These are phyloP conservation scores for Astrothelium subdiscretum DNA, from an alignment of 495 filamentous ascomycete genomes.

Conservation along the genomic window DNA sequence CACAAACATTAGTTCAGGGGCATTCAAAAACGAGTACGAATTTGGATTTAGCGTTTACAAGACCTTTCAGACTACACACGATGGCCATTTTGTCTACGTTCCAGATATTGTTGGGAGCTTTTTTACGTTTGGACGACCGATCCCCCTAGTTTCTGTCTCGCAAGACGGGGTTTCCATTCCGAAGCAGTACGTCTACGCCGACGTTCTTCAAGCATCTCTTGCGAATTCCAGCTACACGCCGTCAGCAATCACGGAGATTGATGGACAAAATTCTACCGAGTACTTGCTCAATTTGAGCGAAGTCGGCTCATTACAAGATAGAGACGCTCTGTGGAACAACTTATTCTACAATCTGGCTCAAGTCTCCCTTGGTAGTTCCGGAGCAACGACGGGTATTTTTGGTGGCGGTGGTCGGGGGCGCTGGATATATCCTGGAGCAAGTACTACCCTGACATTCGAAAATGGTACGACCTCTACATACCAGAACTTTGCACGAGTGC, in stretches of 20 bases:
- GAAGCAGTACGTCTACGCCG: slow-evolving; percentile 21
- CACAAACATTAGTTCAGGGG: slow-evolving; percentile 13
- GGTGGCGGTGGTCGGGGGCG: slow-evolving; percentile 16
- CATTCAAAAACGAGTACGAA: slow-evolving; percentile 21
- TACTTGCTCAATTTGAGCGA: slow-evolving; percentile 13
- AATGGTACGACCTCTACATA: slow-evolving; percentile 17
- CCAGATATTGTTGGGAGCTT: slow-evolving; percentile 22
- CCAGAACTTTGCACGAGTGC: slow-evolving; percentile 12
- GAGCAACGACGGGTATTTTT: slow-evolving; percentile 22
- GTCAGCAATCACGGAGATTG: slow-evolving; percentile 22
- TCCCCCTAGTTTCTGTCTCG: slow-evolving; percentile 24
- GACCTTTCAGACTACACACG: slow-evolving; percentile 22
- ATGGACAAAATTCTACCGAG: slow-evolving; percentile 20
- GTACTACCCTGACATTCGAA: slow-evolving; percentile 22
- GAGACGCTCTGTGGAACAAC: slow-evolving; percentile 17
- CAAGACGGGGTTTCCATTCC: slow-evolving; percentile 23
- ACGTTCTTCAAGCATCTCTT: slow-evolving; percentile 22
- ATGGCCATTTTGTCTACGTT: slow-evolving; percentile 24
- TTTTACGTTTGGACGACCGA: slow-evolving; percentile 20
- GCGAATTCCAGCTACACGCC: slow-evolving; percentile 23
- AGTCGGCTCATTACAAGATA: slow-evolving; percentile 13
- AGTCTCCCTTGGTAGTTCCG: slow-evolving; percentile 14
- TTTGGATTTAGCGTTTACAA: slow-evolving; percentile 23
- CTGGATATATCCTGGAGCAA: slow-evolving; percentile 12
- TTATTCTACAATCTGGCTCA: slow-evolving; percentile 15